Evolutionary conservation across 2,329 filamentous ascomycete species (phyloP).

Genomic region (Simplicillium sp.): DNA sequence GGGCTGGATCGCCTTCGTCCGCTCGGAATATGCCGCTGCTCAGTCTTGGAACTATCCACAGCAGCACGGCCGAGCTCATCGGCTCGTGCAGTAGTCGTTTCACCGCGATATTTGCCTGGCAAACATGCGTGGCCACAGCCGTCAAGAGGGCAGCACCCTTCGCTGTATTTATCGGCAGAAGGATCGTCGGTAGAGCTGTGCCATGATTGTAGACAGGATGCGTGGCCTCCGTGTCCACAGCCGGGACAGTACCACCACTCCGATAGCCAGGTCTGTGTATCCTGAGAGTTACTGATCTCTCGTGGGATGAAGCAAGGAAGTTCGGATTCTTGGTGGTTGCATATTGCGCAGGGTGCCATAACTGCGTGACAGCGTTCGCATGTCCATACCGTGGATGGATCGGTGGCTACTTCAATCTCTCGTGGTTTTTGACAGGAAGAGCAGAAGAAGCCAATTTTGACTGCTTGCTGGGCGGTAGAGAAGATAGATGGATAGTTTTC

Average conservation of each 20-base stretch:
- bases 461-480: slow-evolving; percentile 41
- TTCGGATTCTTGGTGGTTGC: slow-evolving; percentile 42
- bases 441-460: slow-evolving; percentile 45
- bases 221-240: slow-evolving; percentile 54
- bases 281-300: slow-evolving; percentile 15
- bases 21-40: slow-evolving; percentile 5
- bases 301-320: slow-evolving; percentile 26
- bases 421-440: slow-evolving; percentile 46
- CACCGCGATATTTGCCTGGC: slow-evolving; percentile 44
- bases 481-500: slow-evolving; percentile 46
- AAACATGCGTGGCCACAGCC: slow-evolving; percentile 57
- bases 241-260: slow-evolving; percentile 57
- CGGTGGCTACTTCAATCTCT: slow-evolving; percentile 37
- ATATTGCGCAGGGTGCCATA: slow-evolving; percentile 51
- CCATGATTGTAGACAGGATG: slow-evolving; percentile 50
- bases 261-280: slow-evolving; percentile 16
- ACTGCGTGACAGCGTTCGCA: slow-evolving; percentile 45
- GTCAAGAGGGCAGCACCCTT: slow-evolving; percentile 54
- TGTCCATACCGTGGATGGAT: slow-evolving; percentile 40
- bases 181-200: slow-evolving; percentile 30
- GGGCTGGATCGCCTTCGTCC: slow-evolving; percentile 20
- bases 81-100: slow-evolving; percentile 30
- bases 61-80: slow-evolving; percentile 44
- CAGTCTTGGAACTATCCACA: slow-evolving; percentile 24
- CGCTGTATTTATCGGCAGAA: slow-evolving; percentile 26